Conservation (phyloP, 805 yeast genomes). For the Komagataella pseudopastoris region DNA sequence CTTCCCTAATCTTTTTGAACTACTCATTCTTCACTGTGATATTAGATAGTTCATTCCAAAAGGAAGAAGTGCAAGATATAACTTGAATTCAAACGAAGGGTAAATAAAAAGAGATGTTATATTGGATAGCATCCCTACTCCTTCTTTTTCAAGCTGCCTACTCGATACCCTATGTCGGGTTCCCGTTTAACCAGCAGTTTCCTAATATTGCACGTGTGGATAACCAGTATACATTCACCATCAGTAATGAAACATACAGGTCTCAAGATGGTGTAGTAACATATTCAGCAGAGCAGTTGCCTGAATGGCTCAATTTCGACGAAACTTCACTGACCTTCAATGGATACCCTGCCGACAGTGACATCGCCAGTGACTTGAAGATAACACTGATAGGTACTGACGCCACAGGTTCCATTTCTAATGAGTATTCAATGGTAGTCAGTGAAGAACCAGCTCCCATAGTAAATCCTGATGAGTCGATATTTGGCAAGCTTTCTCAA, state of each 20-base stretch:
- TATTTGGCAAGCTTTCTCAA: slow-evolving; percentile 38
- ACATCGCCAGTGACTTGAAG: slow-evolving; percentile 29
- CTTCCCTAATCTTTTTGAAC: not conserved
- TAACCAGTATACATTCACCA: slow-evolving; percentile 44
- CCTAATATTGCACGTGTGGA: slow-evolving; percentile 80
- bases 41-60: not conserved
- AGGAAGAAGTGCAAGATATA: not conserved
- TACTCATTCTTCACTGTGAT: not conserved
- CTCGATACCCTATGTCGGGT: slow-evolving; percentile 46
- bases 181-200: slow-evolving; percentile 71
- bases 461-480: slow-evolving; percentile 25
- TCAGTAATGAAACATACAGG: slow-evolving; percentile 59
- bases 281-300: slow-evolving; percentile 47
- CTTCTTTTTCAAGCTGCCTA: slow-evolving; percentile 1
- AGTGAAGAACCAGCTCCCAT: slow-evolving; percentile 42
- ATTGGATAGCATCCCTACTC: not conserved
- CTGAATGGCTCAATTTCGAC: slow-evolving; percentile 75
- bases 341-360: slow-evolving; percentile 48
- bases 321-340: slow-evolving; percentile 38
- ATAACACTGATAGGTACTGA: slow-evolving; percentile 58
- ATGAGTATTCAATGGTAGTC: slow-evolving; percentile 45
- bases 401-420: slow-evolving; percentile 32
- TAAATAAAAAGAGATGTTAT: not conserved
- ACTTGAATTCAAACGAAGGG: not conserved
- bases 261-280: slow-evolving; percentile 29